Percentiles rank a stretch among this genome's conserved stretches.
These are phyloP conservation scores for Pistacia atlantica DNA, from an alignment of 345 rosid genomes.

Conservation along the genomic window DNA sequence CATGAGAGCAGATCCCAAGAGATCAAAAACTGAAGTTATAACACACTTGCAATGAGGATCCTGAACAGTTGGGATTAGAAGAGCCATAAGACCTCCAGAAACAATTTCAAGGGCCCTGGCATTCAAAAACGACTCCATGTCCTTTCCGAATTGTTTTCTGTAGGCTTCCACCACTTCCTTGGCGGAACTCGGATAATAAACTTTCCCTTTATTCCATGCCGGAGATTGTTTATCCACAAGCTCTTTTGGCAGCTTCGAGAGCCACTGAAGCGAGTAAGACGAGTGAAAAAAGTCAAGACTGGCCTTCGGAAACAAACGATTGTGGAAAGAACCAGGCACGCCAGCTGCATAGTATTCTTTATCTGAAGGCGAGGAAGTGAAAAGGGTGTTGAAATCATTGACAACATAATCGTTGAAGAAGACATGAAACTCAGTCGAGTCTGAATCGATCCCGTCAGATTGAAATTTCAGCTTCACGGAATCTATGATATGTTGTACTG, in stretches of 20 bases:
- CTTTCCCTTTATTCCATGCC: slow-evolving; percentile 3
- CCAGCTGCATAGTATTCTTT: slow-evolving; percentile 6
- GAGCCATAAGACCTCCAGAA: slow-evolving; percentile 8
- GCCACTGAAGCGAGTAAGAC: slow-evolving; percentile 8
- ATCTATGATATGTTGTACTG: slow-evolving; percentile 16
- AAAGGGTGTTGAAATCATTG: slow-evolving; percentile 28
- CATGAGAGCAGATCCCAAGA: neutral
- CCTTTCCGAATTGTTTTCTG: neutral
- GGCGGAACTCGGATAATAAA: neutral
- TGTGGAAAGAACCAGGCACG: slow-evolving; percentile 14
- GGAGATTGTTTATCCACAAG: neutral
- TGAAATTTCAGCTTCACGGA: slow-evolving; percentile 4
- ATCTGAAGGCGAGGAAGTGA: slow-evolving; percentile 1
- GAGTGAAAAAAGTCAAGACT: slow-evolving; percentile 1
- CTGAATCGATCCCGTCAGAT: neutral
- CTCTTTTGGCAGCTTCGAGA: slow-evolving; percentile 2
- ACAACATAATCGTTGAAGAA: slow-evolving; percentile 17
- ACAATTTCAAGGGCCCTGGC: slow-evolving; percentile 3
- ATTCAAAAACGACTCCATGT: neutral
- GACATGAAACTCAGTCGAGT: slow-evolving; percentile 6
- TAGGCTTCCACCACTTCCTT: slow-evolving; percentile 9
- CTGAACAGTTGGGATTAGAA: neutral
- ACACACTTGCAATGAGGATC: neutral
- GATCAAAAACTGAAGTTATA: neutral
- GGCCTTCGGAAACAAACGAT: slow-evolving; percentile 9